Percentiles rank a stretch among this genome's conserved stretches.
These are phyloP conservation scores for Phytophthora pseudosyringae DNA, from an alignment of 352 stramenopile genomes.

Conservation along the genomic window DNA sequence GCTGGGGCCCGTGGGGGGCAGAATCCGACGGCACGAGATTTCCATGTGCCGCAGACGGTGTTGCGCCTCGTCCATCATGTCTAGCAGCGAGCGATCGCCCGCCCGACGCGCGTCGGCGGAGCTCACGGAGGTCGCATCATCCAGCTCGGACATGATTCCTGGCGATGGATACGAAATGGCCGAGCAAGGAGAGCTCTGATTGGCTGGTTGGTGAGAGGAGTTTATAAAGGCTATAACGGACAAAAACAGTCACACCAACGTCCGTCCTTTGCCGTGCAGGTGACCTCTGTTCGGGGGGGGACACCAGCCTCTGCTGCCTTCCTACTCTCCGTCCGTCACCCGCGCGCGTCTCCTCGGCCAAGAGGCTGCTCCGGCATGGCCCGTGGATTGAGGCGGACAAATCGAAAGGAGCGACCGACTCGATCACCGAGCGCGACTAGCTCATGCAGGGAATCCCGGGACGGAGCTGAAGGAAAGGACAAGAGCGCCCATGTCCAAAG, in stretches of 20 bases:
- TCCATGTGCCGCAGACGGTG: constrained; percentile 57
- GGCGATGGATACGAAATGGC: constrained; percentile 11
- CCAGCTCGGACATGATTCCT: constrained; percentile 18
- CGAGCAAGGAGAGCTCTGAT: constrained; percentile 5
- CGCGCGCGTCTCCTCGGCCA: constrained; percentile 40
- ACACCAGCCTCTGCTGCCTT: constrained; percentile 56
- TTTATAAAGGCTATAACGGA: neutral
- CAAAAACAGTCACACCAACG: too few species aligned
- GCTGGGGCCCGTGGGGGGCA: constrained; percentile 10
- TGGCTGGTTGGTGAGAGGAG: neutral
- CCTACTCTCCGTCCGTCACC: constrained; percentile 64
- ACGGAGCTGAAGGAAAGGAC: constrained; percentile 11
- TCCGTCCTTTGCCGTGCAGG: too few species aligned
- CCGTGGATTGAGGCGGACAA: too few species aligned
- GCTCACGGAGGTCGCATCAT: neutral
- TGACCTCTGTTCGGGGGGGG: too few species aligned
- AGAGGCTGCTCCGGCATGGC: constrained; percentile 54
- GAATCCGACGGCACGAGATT: constrained; percentile 52
- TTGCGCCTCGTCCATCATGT: constrained; percentile 54
- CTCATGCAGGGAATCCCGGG: neutral
- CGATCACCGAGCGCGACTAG: neutral
- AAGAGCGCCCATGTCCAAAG: constrained; percentile 4
- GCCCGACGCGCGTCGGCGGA: neutral
- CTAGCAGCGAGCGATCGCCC: constrained; percentile 55
- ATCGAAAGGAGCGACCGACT: too few species aligned